phyloP scores from a whole-genome alignment of 202 grass and related monocot species.

The Schoenoplectus triqueter region DNA sequence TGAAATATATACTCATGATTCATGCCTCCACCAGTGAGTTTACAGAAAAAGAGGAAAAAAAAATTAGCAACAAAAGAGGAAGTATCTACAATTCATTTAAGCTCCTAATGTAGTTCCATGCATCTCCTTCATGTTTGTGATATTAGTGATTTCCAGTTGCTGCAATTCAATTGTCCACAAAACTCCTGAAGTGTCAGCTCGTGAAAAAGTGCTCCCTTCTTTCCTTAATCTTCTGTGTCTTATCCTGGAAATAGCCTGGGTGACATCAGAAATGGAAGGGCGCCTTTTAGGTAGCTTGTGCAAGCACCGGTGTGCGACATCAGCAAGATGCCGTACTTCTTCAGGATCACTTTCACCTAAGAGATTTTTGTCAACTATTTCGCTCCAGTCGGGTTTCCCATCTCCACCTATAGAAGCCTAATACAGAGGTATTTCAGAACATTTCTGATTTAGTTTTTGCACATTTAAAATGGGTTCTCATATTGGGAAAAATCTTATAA shows the following conservation, averaged over 20 bases:
- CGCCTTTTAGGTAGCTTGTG: constrained; percentile 83
- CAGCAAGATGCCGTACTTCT: constrained; percentile 70
- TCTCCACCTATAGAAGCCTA: constrained; percentile 85
- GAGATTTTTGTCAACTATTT: constrained; percentile 86
- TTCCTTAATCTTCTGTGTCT: constrained; percentile 55
- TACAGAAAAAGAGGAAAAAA: not conserved
- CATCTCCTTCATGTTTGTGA: constrained; percentile 67
- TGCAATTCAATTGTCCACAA: constrained; percentile 73
- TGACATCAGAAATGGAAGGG: constrained; percentile 82
- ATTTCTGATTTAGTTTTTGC: not conserved
- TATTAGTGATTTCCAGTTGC: constrained; percentile 71
- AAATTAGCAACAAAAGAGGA: not conserved
- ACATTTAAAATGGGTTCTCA: not conserved
- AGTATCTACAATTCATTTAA: constrained; percentile 33
- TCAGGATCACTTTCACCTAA: constrained; percentile 51
- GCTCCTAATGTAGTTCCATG: constrained; percentile 15
- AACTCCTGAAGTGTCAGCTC: constrained; percentile 56
- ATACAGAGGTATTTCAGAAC: constrained; percentile 33
- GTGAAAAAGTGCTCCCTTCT: constrained; percentile 45
- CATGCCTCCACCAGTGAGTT: not conserved
- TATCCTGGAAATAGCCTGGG: constrained; percentile 68
- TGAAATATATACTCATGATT: constrained; percentile 20
- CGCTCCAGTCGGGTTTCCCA: constrained; percentile 77
- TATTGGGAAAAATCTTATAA: constrained; percentile 2
- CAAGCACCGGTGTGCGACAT: constrained; percentile 72